Evolutionary conservation across 148 eudicot genomes (phyloP), one percentile per base, ranked within the genome.

Genomic region (Rhododendron simsii): DNA sequence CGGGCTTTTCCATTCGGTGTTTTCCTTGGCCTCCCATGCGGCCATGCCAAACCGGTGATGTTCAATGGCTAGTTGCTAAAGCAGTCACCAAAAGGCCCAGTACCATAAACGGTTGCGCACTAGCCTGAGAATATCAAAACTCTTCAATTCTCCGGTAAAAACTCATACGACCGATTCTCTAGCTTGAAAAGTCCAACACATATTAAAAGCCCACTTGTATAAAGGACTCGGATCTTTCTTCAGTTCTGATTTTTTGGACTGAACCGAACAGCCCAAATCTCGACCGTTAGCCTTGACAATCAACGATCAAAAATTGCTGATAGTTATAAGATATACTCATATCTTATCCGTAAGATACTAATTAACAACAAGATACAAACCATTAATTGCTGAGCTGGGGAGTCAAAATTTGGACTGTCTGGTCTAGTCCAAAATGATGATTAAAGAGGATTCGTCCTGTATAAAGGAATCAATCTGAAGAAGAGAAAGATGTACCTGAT

Each of bases 91-190:
- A 84, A 55, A 95, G 94, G 84, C 98, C 99, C 3, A 96, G 94
- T 53, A 96, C 90, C n/a, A 95, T 93, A 80, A 96, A 95, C 23
- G 99, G 99, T 23, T 96, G 99, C 28, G 98, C 98, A 61, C 99
- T 96, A 35, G 98, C 99, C 99, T 96, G 96, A 50, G 87, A 82
- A 6, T 30, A 21, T 26, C 30, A 33, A 3, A 41, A 6, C 7
- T 15, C 39, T 61, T 83, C 13, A 76, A 44, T 12, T n/a, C 47
- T 51, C 26, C 9, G 12, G 71, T 65, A 65, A 65, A 65, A n/a
- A 65, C 71, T 65, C 28, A 65, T 65, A 2, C 71, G 4, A 9
- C 28, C 26, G 30, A 65, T 65, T n/a, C 69, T 61, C 28, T 61
- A 61, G 11, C 69, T 61, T 23, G 69, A 61, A 61, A 65, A 18